Percentiles rank a stretch among this genome's conserved stretches.
Evolutionary conservation across 2,329 filamentous ascomycete species (phyloP).

Genomic region (Monilinia polystroma): DNA sequence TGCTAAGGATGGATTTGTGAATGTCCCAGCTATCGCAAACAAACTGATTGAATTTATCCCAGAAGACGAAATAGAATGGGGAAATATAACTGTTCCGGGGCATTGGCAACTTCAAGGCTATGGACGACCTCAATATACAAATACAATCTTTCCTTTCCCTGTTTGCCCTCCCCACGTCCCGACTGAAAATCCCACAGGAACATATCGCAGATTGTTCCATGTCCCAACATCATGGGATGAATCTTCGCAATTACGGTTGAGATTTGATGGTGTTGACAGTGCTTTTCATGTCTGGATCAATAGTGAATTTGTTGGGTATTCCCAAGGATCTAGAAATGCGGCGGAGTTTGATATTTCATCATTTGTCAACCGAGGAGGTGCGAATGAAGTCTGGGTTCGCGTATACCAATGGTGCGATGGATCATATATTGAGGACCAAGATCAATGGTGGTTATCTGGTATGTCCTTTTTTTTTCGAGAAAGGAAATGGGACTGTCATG

Average conservation of each 20-base stretch:
- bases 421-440: constrained; percentile 65
- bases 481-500: not conserved
- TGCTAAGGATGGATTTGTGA: not conserved
- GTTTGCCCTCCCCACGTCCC: constrained; percentile 60
- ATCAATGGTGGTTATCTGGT: constrained; percentile 67
- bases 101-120: constrained; percentile 71
- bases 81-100: constrained; percentile 57
- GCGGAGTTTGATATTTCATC: constrained; percentile 67
- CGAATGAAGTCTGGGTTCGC: constrained; percentile 60
- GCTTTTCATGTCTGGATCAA: constrained; percentile 71
- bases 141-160: constrained; percentile 64
- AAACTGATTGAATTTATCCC: not conserved
- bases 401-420: constrained; percentile 72
- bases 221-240: constrained; percentile 45
- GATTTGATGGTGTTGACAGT: constrained; percentile 72
- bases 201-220: constrained; percentile 50
- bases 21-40: not conserved
- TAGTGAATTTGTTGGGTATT: constrained; percentile 62
- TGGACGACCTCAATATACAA: constrained; percentile 64
- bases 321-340: constrained; percentile 66
- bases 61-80: constrained; percentile 21
- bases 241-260: constrained; percentile 56
- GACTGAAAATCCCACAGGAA: constrained; percentile 55
- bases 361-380: constrained; percentile 45
- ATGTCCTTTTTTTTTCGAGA: constrained; percentile 30